Conservation (phyloP, 1,284 basidiomycete species). For the Ceratobasidium sp. region DNA sequence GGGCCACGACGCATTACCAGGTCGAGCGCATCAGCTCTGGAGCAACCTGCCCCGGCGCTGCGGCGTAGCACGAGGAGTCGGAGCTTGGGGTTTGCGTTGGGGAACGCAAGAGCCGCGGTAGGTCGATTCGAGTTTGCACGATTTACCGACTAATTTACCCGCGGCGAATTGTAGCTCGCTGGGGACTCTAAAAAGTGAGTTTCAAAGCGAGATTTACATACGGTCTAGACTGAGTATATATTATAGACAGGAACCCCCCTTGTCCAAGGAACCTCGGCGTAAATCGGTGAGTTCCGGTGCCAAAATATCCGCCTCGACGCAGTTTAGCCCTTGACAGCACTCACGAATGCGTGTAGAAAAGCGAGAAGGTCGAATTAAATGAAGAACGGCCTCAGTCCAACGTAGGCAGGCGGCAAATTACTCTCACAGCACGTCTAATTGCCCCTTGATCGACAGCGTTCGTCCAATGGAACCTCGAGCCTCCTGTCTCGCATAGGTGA, state of each 20-base stretch:
- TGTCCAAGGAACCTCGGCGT: constrained; percentile 17
- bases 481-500: constrained; percentile 34
- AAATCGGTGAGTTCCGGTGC: constrained; percentile 7
- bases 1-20: neutral
- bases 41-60: neutral
- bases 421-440: neutral
- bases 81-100: neutral
- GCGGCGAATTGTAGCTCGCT: neutral
- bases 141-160: neutral
- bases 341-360: constrained; percentile 20
- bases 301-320: constrained; percentile 1
- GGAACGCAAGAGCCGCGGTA: constrained; percentile 16
- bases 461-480: constrained; percentile 17
- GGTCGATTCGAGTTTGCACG: neutral
- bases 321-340: constrained; percentile 14
- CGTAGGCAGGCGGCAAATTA: constrained; percentile 2
- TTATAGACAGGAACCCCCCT: constrained; percentile 6
- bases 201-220: constrained; percentile 3
- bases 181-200: constrained; percentile 13
- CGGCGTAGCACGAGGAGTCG: constrained; percentile 1
- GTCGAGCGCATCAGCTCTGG: neutral
- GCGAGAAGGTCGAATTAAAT: constrained; percentile 11
- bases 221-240: constrained; percentile 16
- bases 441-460: constrained; percentile 12
- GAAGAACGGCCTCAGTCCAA: neutral